Percentiles rank a stretch among this genome's conserved stretches.
phyloP scores from a whole-genome alignment of 2,329 filamentous ascomycete genomes.

The Penicillium sp. region DNA sequence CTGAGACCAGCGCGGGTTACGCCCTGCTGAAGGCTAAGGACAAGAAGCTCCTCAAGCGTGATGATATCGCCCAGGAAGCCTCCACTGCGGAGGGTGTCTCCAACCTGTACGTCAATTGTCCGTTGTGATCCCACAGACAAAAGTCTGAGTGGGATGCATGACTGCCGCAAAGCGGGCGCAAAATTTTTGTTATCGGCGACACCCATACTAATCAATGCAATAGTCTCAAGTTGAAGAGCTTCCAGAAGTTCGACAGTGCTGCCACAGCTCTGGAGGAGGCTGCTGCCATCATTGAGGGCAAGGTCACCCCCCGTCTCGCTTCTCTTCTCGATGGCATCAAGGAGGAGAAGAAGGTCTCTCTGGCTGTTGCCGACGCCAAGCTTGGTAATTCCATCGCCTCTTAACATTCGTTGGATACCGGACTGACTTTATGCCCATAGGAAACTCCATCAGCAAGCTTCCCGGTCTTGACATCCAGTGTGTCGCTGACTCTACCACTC shows the following conservation, averaged over 20 bases:
- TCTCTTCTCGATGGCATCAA: slow-evolving; percentile 85
- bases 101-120: slow-evolving; percentile 67
- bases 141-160: slow-evolving; percentile 6
- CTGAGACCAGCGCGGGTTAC: slow-evolving; percentile 94
- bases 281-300: slow-evolving; percentile 84
- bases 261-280: slow-evolving; percentile 88
- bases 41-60: slow-evolving; percentile 94
- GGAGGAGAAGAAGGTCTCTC: slow-evolving; percentile 94
- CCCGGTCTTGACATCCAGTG: slow-evolving; percentile 83
- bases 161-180: slow-evolving; percentile 15
- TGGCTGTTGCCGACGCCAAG: slow-evolving; percentile 92
- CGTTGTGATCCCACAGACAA: slow-evolving; percentile 6
- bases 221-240: slow-evolving; percentile 93
- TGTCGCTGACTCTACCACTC: slow-evolving; percentile 77
- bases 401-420: not conserved
- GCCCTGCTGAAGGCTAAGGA: slow-evolving; percentile 97
- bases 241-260: slow-evolving; percentile 95
- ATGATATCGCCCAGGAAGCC: slow-evolving; percentile 74
- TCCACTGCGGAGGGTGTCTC: slow-evolving; percentile 81
- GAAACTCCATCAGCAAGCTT: slow-evolving; percentile 87
- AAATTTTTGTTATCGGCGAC: slow-evolving; percentile 27
- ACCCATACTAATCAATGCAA: slow-evolving; percentile 25
- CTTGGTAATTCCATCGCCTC: slow-evolving; percentile 55
- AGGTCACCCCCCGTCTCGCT: slow-evolving; percentile 85
- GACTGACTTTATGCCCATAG: slow-evolving; percentile 35